Percentiles rank a stretch among this genome's conserved stretches.
These are phyloP conservation scores for Microsporum ferrugineum DNA, from an alignment of 2,329 filamentous ascomycete genomes.

Conservation along the genomic window DNA sequence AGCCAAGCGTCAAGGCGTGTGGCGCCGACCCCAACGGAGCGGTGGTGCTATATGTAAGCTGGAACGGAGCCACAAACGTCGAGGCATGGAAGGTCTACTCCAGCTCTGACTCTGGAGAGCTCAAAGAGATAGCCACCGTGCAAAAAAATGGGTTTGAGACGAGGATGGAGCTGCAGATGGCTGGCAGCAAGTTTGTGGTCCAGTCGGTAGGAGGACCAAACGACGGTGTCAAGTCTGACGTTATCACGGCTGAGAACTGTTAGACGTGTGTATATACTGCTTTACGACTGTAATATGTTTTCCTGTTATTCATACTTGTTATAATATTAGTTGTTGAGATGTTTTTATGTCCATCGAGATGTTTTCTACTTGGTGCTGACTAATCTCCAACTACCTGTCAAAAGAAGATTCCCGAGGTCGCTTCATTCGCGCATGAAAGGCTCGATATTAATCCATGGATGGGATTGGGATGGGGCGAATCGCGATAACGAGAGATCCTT, in stretches of 20 bases:
- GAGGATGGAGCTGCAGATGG: not conserved
- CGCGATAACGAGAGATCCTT: not conserved
- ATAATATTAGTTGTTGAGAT: no score
- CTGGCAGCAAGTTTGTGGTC: constrained; percentile 2
- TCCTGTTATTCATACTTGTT: no score
- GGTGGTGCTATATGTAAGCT: constrained; percentile 11
- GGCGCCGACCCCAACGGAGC: not conserved
- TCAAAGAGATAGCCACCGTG: not conserved
- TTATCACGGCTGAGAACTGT: not conserved
- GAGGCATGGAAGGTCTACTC: constrained; percentile 8
- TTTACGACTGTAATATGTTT: not conserved
- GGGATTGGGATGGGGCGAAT: no score
- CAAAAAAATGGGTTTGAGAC: constrained; percentile 9
- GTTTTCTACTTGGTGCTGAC: no score
- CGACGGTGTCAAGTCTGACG: constrained; percentile 4
- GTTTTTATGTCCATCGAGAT: no score
- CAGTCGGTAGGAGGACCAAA: constrained; percentile 8
- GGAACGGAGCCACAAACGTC: constrained; percentile 12
- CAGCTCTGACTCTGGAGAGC: not conserved
- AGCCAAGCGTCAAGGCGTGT: constrained; percentile 7
- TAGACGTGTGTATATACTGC: not conserved
- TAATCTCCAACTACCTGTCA: no score
- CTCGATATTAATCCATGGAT: no score
- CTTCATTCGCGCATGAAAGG: no score
- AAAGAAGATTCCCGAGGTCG: no score